A percentile compares a stretch with the other conserved stretches of the same genome.
phyloP scores from a whole-genome alignment of 305 asterid genomes.

The Rubia tinctorum region DNA sequence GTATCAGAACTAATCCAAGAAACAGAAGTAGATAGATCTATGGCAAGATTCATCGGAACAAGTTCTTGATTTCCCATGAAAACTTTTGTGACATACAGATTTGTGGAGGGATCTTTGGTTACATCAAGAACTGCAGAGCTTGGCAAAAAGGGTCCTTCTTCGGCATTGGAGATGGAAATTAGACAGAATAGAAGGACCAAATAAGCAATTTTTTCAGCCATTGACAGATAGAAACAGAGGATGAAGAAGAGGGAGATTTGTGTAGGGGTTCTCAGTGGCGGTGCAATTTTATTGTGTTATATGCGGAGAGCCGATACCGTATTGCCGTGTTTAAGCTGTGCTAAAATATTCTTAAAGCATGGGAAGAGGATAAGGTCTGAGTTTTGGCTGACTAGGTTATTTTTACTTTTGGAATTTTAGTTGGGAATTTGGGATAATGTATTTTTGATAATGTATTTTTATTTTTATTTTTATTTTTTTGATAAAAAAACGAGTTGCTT shows the following conservation, averaged over 20 bases:
- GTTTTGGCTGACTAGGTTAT: constrained; percentile 35
- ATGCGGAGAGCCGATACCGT: constrained; percentile 41
- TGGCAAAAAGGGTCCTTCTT: constrained; percentile 50
- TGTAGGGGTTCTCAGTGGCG: neutral
- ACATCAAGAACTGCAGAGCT: constrained; percentile 48
- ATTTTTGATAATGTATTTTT: no score
- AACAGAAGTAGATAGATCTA: constrained; percentile 54
- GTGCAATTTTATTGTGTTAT: constrained; percentile 6
- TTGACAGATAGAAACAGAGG: neutral
- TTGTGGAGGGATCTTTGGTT: constrained; percentile 51
- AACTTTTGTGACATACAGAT: constrained; percentile 50
- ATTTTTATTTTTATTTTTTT: no score
- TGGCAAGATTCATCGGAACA: constrained; percentile 38
- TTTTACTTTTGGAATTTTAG: neutral
- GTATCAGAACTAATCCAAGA: constrained; percentile 45
- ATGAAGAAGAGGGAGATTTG: neutral
- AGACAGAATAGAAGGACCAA: constrained; percentile 23
- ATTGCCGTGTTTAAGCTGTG: neutral
- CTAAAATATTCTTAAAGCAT: neutral
- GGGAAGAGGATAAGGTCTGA: constrained; percentile 35
- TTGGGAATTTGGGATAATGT: no score
- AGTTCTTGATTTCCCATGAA: constrained; percentile 35
- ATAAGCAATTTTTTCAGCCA: constrained; percentile 14
- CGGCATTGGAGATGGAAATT: constrained; percentile 29
- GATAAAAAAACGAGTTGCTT: no score